Base-by-base conservation (phyloP, 2,329 filamentous ascomycete genomes). In the Colletotrichum eremochloae region DNA sequence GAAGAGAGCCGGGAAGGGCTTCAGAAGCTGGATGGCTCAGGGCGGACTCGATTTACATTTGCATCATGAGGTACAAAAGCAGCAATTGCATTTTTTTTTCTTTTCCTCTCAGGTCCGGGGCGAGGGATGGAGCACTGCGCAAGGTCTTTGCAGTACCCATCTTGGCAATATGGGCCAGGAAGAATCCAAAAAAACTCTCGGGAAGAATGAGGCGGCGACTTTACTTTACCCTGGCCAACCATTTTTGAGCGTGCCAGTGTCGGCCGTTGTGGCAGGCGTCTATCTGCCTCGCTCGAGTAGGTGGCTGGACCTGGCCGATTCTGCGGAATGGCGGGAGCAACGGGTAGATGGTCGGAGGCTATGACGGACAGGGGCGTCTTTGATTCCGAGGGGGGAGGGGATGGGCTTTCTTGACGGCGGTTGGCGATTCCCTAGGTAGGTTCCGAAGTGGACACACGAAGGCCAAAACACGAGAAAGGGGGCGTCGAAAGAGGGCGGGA, bases 41-140 rank as follows among this genome's bases (percentile, higher is more conserved):
- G 57, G 48, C 50, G 56, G 64, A 52, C 62, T 68, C 24, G 46
- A 62, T 58, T 73, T 52, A 57, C 68, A 63, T 72, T 67, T 58
- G 55, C 61, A 73, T 71, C 38, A 72, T 40, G 70, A 66, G 58
- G 46, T 62, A 64, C 42, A 61, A 72, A 68, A 72, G 68, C 58
- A 73, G 63, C 53, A 71, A 57, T 67, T 48, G 56, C 24, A 63
- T 67, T 53, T 63, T 64, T 9, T 46, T 46, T 9, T 20, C 20
- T 46, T 46, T 38, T 33, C 29, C 29, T 67, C 44, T 63, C n/a
- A 38, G 40, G 66, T 42, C 9, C 48, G n/a, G 53, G 68, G 38
- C 52, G 63, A 63, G 8, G 63, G 68, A 50, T 70, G 63, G 18
- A 63, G 68, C 68, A 74, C 68, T 72, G 58, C 71, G 53, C 36